Percentiles rank a stretch among this genome's conserved stretches.
Evolutionary conservation across 345 rosid species (phyloP).

Genomic region (Eucalyptus shirleyi): DNA sequence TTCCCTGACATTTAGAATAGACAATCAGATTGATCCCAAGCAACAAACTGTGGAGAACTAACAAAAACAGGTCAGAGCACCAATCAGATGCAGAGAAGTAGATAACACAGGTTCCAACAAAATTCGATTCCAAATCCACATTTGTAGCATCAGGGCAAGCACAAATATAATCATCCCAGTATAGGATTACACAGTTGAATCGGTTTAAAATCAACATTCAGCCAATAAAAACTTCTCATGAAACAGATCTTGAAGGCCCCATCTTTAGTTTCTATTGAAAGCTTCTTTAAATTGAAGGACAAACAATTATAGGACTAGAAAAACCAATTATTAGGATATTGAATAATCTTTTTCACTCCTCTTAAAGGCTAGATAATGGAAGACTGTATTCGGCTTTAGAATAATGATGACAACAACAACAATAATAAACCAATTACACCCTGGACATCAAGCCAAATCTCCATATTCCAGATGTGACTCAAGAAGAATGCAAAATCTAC

Average conservation of each 20-base stretch:
- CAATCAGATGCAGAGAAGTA: neutral
- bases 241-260: neutral
- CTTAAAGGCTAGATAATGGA: neutral
- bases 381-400: neutral
- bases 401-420: neutral
- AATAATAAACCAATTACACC: neutral
- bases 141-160: neutral
- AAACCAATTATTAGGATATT: neutral
- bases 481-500: neutral
- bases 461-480: neutral
- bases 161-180: neutral
- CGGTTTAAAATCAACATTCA: neutral
- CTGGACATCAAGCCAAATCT: neutral
- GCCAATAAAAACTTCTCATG: neutral
- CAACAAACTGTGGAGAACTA: neutral
- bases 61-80: neutral
- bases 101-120: neutral
- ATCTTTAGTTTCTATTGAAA: neutral
- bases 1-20: conserved; percentile 38
- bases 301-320: neutral
- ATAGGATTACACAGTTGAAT: neutral
- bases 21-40: neutral
- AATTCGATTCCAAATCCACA: neutral
- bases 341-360: neutral
- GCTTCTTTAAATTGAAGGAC: neutral